Base-by-base conservation (phyloP, 305 asterid species). In the Withania somnifera region DNA sequence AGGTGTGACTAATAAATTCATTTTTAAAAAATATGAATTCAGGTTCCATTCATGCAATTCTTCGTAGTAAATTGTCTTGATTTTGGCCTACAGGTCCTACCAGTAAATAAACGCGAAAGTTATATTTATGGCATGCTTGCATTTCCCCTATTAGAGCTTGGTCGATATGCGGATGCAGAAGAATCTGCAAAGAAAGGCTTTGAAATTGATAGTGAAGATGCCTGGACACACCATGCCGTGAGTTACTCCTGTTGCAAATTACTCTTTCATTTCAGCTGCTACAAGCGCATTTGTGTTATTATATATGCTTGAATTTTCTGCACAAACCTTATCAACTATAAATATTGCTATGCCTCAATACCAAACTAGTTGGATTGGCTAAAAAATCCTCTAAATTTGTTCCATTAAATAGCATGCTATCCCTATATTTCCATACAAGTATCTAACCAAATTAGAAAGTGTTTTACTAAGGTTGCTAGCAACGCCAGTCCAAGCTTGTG, bases 171-270 rank as follows among this genome's bases (percentile, higher is more conserved):
- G 64, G 98, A 91, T 63, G 99, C 99, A 26, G 93, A 90, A 81
- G 83, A 85, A 82, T 98, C 98, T 82, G 98, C 92, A 38, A 91
- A 87, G 81, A 89, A 60, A 83, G 99, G 97, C 80, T 89, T 88
- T 47, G 94, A 93, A 85, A 94, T 94, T 88, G 87, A 89, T 83
- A 88, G 87, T 80, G 88, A 90, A 34, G 99, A 96, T 88, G 77
- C 97, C 24, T 96, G 99, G 99, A 86, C 94, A 50, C 99, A 96
- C 78, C 99, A 96, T 87, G 97, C 98, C 1, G 99, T 95, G 86
- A 93, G 93, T 82, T 87, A 78, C 54, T 78, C 68, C 11, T 13
- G 9, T 19, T 77, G 36, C 66, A 1, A 57, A 69, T 78, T 63
- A 26, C 83, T 60, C 54, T 53, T 53, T 78, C 38, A 56, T 45